Evolutionary conservation across 352 stramenopile genomes (phyloP).

Genomic region (Globisporangium abappressorium): DNA sequence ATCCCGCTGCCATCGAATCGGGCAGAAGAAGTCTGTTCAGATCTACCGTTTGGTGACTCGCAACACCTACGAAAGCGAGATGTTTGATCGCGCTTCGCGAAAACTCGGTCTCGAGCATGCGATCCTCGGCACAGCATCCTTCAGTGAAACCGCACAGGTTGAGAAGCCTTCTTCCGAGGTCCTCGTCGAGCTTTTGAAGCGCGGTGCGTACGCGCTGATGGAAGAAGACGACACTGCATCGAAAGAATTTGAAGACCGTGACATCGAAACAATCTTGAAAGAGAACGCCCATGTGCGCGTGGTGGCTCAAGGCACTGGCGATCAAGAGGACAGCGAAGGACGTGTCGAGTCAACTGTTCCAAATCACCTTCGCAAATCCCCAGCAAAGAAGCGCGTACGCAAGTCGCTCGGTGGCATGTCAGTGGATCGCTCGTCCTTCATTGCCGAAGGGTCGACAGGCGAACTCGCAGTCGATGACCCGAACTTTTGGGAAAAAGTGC

Average conservation of each 20-base stretch:
- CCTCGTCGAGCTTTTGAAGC: slow-evolving; percentile 96
- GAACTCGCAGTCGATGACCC: slow-evolving; percentile 95
- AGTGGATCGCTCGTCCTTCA: slow-evolving; percentile 88
- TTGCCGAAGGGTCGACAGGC: slow-evolving; percentile 87
- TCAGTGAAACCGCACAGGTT: slow-evolving; percentile 90
- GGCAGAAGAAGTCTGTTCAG: slow-evolving; percentile 97
- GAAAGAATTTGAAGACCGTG: slow-evolving; percentile 91
- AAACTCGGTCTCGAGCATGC: slow-evolving; percentile 99
- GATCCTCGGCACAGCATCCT: slow-evolving; percentile 93
- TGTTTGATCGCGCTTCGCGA: slow-evolving; percentile 97
- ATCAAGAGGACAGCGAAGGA: slow-evolving; percentile 28
- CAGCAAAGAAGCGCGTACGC: slow-evolving; percentile 47
- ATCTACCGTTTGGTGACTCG: slow-evolving; percentile 98
- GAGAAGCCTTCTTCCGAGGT: slow-evolving; percentile 88
- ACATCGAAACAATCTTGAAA: slow-evolving; percentile 96
- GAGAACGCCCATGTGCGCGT: slow-evolving; percentile 81
- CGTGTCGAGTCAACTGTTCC: slow-evolving; percentile 9
- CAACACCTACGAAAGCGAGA: slow-evolving; percentile 99
- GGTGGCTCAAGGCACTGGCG: slow-evolving; percentile 34
- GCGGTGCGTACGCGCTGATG: slow-evolving; percentile 98
- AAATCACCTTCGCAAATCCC: slow-evolving; percentile 33
- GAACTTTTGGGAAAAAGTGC: slow-evolving; percentile 95
- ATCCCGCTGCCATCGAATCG: slow-evolving; percentile 96
- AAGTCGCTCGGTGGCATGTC: slow-evolving; percentile 81
- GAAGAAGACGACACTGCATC: slow-evolving; percentile 95